Base-by-base conservation (phyloP, 169 alveolate genomes). In the Cardiosporidium cionae region DNA sequence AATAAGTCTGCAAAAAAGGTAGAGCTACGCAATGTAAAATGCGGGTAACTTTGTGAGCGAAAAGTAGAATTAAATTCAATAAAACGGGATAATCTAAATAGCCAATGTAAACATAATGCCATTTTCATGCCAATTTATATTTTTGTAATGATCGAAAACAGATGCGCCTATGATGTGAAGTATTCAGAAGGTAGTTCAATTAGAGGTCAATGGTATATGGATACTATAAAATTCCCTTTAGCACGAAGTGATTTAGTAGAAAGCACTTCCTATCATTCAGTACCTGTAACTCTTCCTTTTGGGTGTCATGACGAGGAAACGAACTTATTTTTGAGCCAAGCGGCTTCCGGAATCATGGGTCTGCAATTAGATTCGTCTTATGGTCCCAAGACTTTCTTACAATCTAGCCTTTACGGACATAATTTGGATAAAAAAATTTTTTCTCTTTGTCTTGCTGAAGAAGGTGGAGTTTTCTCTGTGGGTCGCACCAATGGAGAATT, bases 301-400 rank as follows among this genome's bases (percentile, higher is more conserved):
- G 96, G 94, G 0, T 91, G 96, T 64, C 92, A 89, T 29, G 63
- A 76, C 3, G 71, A 37, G 27, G 96, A 91, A 78, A 89, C 91
- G 31, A 74, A 89, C 36, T 72, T 88, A 76, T 91, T 92, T 69
- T 76, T 54, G 29, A 80, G 92, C 7, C 89, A 92, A 78, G 72
- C 75, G 69, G 96, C 92, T 3, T 91, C 89, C 80, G 96, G 96
- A 0, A 92, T 92, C 27, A 70, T 92, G 75, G 96, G 96, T 29
- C 36, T 74, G 64, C 86, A 80, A 32, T 32, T 72, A 0, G 52
- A 69, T 68, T 62, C 67, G 36, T 54, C 37, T 27, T 69, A 62
- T 31, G 82, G 82, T 4, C 82, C 82, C 65, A 66, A 64, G 2
- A 70, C 82, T 5, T 76, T 44, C 33, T 54, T 64, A 54, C 32